These are phyloP conservation scores for Tuber umbilicatum DNA, from an alignment of 495 filamentous ascomycete genomes.

Conservation along the genomic window DNA sequence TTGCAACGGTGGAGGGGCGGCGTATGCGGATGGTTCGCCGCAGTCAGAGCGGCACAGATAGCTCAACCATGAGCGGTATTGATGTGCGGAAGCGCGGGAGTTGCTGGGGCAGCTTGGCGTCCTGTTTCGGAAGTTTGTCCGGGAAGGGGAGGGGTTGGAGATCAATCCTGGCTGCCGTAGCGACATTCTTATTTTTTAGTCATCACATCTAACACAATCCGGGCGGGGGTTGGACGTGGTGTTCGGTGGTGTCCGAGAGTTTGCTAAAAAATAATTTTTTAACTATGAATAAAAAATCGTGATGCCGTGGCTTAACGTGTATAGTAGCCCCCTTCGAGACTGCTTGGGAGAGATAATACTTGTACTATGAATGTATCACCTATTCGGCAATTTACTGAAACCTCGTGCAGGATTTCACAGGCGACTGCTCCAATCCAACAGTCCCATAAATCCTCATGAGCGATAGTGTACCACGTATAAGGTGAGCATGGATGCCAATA, in stretches of 20 bases:
- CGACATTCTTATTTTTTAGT: not conserved
- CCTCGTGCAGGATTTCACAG: too few relatives aligned
- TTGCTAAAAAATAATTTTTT: too few relatives aligned
- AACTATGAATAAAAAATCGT: not conserved
- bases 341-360: too few relatives aligned
- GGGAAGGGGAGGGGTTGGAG: not conserved
- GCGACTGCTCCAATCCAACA: too few relatives aligned
- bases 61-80: conserved; percentile 4
- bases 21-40: conserved; percentile 12
- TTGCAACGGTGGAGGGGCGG: conserved; percentile 31
- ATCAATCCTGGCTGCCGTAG: not conserved
- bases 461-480: too few relatives aligned
- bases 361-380: too few relatives aligned
- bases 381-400: too few relatives aligned
- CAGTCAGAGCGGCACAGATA: not conserved
- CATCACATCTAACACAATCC: not conserved
- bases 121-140: not conserved
- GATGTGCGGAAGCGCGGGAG: conserved; percentile 1
- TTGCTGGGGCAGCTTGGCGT: not conserved
- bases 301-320: not conserved
- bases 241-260: not conserved
- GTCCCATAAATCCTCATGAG: too few relatives aligned
- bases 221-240: not conserved
- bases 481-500: too few relatives aligned
- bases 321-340: too few relatives aligned